These are phyloP conservation scores for Candida sp. DNA, from an alignment of 1,139 yeast genomes.

Conservation along the genomic window DNA sequence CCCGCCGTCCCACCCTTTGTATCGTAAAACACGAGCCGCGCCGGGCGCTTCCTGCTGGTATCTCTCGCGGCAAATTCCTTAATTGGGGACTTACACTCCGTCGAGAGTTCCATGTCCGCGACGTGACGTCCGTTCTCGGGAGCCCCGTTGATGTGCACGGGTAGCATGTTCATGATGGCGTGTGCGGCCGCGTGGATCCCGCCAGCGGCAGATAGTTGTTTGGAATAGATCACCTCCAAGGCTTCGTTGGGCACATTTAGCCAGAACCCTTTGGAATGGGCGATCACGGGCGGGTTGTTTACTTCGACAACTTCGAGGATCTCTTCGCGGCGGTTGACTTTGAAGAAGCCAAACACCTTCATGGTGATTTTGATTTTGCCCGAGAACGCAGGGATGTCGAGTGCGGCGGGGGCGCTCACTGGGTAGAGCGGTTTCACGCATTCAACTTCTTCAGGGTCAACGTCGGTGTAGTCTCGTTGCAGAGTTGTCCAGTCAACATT, in stretches of 20 bases:
- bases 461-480: constrained; percentile 91
- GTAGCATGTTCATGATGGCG: constrained; percentile 78
- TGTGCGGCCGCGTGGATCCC: constrained; percentile 99
- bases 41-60: constrained; percentile 77
- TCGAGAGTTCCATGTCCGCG: constrained; percentile 67
- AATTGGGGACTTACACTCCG: constrained; percentile 98
- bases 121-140: constrained; percentile 22
- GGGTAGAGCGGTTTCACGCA: constrained; percentile 55
- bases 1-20: constrained; percentile 80
- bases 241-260: constrained; percentile 76
- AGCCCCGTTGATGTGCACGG: constrained; percentile 55
- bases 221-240: constrained; percentile 58
- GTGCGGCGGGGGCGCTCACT: constrained; percentile 17
- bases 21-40: constrained; percentile 84
- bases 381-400: constrained; percentile 71
- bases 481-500: constrained; percentile 93
- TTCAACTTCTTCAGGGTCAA: constrained; percentile 84
- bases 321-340: constrained; percentile 73
- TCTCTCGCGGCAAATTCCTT: constrained; percentile 86
- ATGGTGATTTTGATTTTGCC: constrained; percentile 77
- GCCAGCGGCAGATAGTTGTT: constrained; percentile 75
- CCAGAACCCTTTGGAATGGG: constrained; percentile 86
- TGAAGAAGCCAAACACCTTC: constrained; percentile 91
- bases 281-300: constrained; percentile 79
- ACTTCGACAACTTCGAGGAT: constrained; percentile 94